Evolutionary conservation across 768 basidiomycete genomes (phyloP).

Genomic region (Termitomyces sp.): DNA sequence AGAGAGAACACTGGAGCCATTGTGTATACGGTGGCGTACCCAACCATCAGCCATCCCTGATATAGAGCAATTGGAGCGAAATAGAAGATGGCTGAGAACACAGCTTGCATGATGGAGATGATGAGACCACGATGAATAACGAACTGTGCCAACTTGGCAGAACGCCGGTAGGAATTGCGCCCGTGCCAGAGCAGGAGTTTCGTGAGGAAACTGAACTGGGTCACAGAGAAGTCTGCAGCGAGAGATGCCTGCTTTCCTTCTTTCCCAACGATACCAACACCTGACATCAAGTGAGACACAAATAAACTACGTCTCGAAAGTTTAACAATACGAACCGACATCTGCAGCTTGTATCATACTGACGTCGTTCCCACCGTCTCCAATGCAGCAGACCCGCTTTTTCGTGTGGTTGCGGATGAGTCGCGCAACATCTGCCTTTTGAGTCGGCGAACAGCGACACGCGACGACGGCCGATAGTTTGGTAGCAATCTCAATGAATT

Average conservation of each 20-base stretch:
- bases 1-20: slow-evolving; percentile 99
- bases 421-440: slow-evolving; percentile 96
- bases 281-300: slow-evolving; percentile 35
- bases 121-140: slow-evolving; percentile 97
- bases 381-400: slow-evolving; percentile 98
- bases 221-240: slow-evolving; percentile 98
- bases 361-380: slow-evolving; percentile 98
- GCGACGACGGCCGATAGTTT: slow-evolving; percentile 96
- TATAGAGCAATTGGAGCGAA: slow-evolving; percentile 97
- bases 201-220: slow-evolving; percentile 93
- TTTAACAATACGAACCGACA: slow-evolving; percentile 68
- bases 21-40: slow-evolving; percentile 94
- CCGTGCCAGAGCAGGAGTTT: slow-evolving; percentile 99
- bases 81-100: slow-evolving; percentile 90
- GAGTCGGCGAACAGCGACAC: slow-evolving; percentile 97
- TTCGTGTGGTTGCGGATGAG: slow-evolving; percentile 87
- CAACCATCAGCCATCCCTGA: slow-evolving; percentile 97
- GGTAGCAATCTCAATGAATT: slow-evolving; percentile 95
- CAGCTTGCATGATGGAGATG: slow-evolving; percentile 97
- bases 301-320: neutral
- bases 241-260: slow-evolving; percentile 98
- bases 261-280: slow-evolving; percentile 97
- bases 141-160: slow-evolving; percentile 96
- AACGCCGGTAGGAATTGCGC: slow-evolving; percentile 96
- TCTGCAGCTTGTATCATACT: slow-evolving; percentile 99